These are phyloP conservation scores for Penicillium sp. DNA, from an alignment of 2,329 filamentous ascomycete genomes.

Conservation along the genomic window DNA sequence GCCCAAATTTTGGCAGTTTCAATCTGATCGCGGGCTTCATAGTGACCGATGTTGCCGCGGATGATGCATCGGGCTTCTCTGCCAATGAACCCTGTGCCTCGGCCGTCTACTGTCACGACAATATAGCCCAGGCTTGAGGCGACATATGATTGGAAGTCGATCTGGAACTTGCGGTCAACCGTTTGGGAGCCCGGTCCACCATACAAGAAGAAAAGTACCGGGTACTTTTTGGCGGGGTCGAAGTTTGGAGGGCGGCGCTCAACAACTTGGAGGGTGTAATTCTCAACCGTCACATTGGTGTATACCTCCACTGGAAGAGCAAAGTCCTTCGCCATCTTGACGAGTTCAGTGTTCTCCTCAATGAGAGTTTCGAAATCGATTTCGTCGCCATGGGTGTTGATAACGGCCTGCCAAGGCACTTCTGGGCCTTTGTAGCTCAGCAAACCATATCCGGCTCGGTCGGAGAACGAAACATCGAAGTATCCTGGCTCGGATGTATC, in stretches of 20 bases:
- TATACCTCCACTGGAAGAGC: slow-evolving; percentile 83
- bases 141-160: slow-evolving; percentile 90
- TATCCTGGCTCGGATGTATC: slow-evolving; percentile 73
- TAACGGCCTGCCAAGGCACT: slow-evolving; percentile 87
- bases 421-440: slow-evolving; percentile 80
- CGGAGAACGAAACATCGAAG: slow-evolving; percentile 82
- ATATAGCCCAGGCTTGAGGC: slow-evolving; percentile 86
- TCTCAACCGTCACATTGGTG: slow-evolving; percentile 81
- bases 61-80: slow-evolving; percentile 80
- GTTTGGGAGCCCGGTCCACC: slow-evolving; percentile 91
- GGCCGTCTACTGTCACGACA: slow-evolving; percentile 90
- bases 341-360: slow-evolving; percentile 74
- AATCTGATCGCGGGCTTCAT: slow-evolving; percentile 89
- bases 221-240: slow-evolving; percentile 78
- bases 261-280: slow-evolving; percentile 69
- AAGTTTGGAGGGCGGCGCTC: slow-evolving; percentile 92
- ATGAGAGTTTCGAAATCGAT: slow-evolving; percentile 68
- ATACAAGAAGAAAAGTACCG: slow-evolving; percentile 93
- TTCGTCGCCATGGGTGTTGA: slow-evolving; percentile 74
- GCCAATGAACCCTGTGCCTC: slow-evolving; percentile 88
- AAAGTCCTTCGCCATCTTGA: slow-evolving; percentile 68
- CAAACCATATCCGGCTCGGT: slow-evolving; percentile 77
- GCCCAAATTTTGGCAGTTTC: slow-evolving; percentile 84
- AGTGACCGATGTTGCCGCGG: slow-evolving; percentile 79
- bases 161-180: slow-evolving; percentile 74